phyloP scores from a whole-genome alignment of 176 grass and related monocot species.

The Eleusine indica region DNA sequence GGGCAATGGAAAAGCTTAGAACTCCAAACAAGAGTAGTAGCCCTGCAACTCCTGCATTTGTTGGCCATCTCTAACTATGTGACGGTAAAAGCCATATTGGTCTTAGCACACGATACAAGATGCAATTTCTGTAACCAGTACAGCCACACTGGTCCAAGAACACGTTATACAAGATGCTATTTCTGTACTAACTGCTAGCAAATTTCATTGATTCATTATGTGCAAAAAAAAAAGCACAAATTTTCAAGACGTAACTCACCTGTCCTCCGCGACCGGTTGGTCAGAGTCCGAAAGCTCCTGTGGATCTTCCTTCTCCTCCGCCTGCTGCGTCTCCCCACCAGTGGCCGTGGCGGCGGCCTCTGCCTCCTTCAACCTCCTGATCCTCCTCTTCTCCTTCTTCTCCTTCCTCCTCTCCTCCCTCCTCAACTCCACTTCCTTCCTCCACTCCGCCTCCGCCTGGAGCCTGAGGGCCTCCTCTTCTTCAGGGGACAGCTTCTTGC shows the following conservation, averaged over 20 bases:
- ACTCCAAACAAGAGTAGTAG: not conserved
- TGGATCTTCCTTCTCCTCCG: slow-evolving; percentile 9
- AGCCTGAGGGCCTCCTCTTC: not conserved
- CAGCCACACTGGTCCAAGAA: not conserved
- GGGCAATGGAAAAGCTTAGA: not conserved
- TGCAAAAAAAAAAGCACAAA: not conserved
- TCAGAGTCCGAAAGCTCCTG: not conserved
- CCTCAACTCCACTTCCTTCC: slow-evolving; percentile 30
- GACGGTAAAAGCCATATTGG: not conserved
- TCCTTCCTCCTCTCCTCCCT: slow-evolving; percentile 55
- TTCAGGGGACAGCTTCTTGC: slow-evolving; percentile 35
- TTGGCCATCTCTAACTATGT: not conserved
- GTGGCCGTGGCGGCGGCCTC: slow-evolving; percentile 17
- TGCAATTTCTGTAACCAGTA: not conserved
- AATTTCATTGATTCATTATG: not conserved
- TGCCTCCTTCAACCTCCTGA: slow-evolving; percentile 42
- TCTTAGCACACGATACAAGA: not conserved
- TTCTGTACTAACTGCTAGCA: not conserved
- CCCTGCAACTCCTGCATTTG: not conserved
- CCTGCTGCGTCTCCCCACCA: not conserved
- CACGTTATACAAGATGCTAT: not conserved
- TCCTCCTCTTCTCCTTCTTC: slow-evolving; percentile 66
- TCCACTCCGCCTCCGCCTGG: slow-evolving; percentile 10
- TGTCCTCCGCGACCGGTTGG: not conserved
- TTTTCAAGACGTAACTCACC: slow-evolving; percentile 14